phyloP scores from a whole-genome alignment of 2,329 filamentous ascomycete genomes.

The Nannizzia gypsea region DNA sequence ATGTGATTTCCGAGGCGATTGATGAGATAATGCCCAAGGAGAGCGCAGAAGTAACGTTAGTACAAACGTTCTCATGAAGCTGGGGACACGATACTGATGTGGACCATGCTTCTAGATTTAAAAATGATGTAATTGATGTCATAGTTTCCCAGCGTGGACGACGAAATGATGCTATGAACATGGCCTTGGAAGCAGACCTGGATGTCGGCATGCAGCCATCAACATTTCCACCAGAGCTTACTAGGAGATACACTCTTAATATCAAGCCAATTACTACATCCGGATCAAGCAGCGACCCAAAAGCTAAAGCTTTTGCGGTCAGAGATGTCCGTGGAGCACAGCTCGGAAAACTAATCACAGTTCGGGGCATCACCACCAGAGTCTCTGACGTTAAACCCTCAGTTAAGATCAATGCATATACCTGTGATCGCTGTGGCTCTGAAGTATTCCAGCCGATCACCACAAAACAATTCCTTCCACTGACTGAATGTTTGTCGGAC shows the following conservation, averaged over 20 bases:
- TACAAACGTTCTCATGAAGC: constrained; percentile 4
- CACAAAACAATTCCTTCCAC: constrained; percentile 78
- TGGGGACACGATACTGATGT: not conserved
- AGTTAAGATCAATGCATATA: constrained; percentile 96
- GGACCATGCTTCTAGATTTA: constrained; percentile 54
- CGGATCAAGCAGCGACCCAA: constrained; percentile 49
- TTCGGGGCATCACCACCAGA: constrained; percentile 85
- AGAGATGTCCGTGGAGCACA: constrained; percentile 87
- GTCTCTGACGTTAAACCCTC: constrained; percentile 97
- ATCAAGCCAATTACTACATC: constrained; percentile 83
- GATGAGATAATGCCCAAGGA: constrained; percentile 76
- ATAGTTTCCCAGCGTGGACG: constrained; percentile 85
- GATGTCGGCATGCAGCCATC: constrained; percentile 57
- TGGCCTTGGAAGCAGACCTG: constrained; percentile 53
- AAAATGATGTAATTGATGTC: constrained; percentile 93
- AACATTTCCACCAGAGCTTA: constrained; percentile 83
- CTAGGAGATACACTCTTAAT: constrained; percentile 84
- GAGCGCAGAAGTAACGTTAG: constrained; percentile 63
- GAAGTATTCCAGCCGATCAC: constrained; percentile 96
- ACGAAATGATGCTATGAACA: constrained; percentile 65
- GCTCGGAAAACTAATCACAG: constrained; percentile 82
- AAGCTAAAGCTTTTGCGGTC: constrained; percentile 64
- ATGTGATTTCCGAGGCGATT: constrained; percentile 76
- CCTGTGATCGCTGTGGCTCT: constrained; percentile 88
- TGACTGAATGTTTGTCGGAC: constrained; percentile 76